Base-by-base conservation (phyloP, 495 filamentous ascomycete genomes). In the Clavariopsis aquatica region DNA sequence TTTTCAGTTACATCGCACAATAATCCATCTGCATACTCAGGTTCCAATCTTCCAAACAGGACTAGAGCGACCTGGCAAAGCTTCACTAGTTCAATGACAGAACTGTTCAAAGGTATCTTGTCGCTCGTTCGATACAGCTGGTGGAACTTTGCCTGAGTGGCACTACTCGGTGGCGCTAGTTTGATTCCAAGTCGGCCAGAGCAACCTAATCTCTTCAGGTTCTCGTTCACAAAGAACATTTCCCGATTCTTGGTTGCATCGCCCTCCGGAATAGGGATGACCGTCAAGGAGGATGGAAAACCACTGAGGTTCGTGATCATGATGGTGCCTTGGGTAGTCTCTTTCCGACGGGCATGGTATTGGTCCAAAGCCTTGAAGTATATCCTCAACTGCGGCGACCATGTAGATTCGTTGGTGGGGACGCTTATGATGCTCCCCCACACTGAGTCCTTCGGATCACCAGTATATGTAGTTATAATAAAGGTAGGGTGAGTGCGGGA, bases 251-350 rank as follows among this genome's bases (percentile, higher is more conserved):
- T 87, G 60, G 82, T 85, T 36, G 96, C 78, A 72, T 97, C 91
- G 9, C 95, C 95, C 57, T 88, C 88, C 1, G 94, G 94, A 0
- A 98, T 87, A 0, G 87, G 80, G 51, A 98, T 92, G 24, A 97
- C 90, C 0, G 90, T 96, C 55, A 97, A 78, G 0, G 89, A 87
- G 13, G 90, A 94, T 8, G 95, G 93, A 65, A 98, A 97, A 41
- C 85, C 86, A 69, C 87, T 90, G 17, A 98, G 78, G 73, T 96
- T 96, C 8, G 94, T 98, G 55, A 97, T 87, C 89, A 97, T 95
- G 66, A 98, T 75, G 41, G 85, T 87, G 0, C 94, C 95, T 1
- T 93, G 75, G 0, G 84, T 81, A 1, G 95, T 98, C 51, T 96
- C 89, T 71, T 89, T 92, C 57, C 76, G 77, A 43, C 90, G 84